Percentiles rank a stretch among this genome's conserved stretches.
Evolutionary conservation across 1,139 yeast genomes (phyloP).

Genomic region (Kodamaea alishanica): DNA sequence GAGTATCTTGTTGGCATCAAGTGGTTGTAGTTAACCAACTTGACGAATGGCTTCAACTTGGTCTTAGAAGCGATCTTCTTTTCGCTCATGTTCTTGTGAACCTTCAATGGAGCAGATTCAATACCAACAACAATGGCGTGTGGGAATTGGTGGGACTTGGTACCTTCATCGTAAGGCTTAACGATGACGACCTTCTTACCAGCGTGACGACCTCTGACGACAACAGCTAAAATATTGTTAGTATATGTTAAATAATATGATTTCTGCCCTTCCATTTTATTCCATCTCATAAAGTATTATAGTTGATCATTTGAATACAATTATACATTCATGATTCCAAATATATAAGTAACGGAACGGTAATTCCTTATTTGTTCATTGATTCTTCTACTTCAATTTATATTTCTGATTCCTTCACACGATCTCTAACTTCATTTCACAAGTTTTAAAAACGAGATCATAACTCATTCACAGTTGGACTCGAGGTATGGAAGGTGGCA

Average conservation of each 20-base stretch:
- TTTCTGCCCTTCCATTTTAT: not conserved
- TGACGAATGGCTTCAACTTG: conserved; percentile 98
- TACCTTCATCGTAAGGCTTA: conserved; percentile 98
- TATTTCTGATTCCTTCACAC: too few species aligned
- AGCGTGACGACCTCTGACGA: conserved; percentile 99
- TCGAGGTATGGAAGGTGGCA: too few species aligned
- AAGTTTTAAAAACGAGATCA: too few species aligned
- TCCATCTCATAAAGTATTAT: too few species aligned
- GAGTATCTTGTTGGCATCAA: conserved; percentile 99
- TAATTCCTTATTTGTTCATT: too few species aligned
- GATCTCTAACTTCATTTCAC: too few species aligned
- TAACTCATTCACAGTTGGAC: too few species aligned
- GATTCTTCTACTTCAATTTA: too few species aligned
- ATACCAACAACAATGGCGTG: conserved; percentile 99
- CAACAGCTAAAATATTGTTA: conserved; percentile 70
- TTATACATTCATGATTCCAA: too few species aligned
- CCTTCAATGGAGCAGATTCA: conserved; percentile 98
- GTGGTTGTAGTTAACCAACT: conserved; percentile 99
- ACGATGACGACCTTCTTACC: conserved; percentile 99
- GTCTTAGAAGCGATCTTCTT: conserved; percentile 97
- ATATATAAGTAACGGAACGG: too few species aligned
- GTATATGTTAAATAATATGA: conserved; percentile 16
- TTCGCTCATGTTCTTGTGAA: conserved; percentile 91
- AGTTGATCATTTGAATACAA: too few species aligned
- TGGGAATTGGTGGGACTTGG: conserved; percentile 98